Percentiles rank a stretch among this genome's conserved stretches.
Evolutionary conservation across 2,329 filamentous ascomycete genomes (phyloP).

Genomic region (Stagonosporopsis cucurbitacearum): DNA sequence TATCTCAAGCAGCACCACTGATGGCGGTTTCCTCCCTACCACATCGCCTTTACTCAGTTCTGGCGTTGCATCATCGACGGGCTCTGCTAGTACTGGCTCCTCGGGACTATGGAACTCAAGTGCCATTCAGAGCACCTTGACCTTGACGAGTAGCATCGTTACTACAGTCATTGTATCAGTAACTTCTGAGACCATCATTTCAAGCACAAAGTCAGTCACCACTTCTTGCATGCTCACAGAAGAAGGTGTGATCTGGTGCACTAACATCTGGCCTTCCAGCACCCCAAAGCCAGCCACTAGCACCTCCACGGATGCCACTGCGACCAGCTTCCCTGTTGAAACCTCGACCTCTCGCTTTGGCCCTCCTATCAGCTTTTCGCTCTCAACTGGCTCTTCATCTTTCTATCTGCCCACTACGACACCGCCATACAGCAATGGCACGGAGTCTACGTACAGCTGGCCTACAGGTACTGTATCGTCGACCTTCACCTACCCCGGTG

Average conservation of each 20-base stretch:
- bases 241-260: slow-evolving; percentile 2
- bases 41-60: slow-evolving; percentile 6
- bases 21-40: slow-evolving; percentile 6
- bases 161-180: slow-evolving; percentile 9
- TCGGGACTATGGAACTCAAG: slow-evolving; percentile 15
- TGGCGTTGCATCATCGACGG: slow-evolving; percentile 1
- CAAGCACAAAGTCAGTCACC: slow-evolving; percentile 21
- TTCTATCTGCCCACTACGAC: slow-evolving; percentile 6
- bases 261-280: slow-evolving; percentile 13
- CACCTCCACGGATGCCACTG: slow-evolving; percentile 28
- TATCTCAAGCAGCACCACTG: slow-evolving; percentile 14
- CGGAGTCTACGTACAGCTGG: not conserved
- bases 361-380: slow-evolving; percentile 2
- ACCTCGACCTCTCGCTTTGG: slow-evolving; percentile 12
- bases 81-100: not conserved
- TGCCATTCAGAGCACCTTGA: slow-evolving; percentile 1
- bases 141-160: slow-evolving; percentile 8
- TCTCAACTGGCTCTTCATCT: slow-evolving; percentile 3
- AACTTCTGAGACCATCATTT: not conserved
- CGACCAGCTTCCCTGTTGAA: slow-evolving; percentile 26
- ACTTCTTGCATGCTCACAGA: not conserved
- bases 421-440: slow-evolving; percentile 11
- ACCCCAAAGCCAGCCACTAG: slow-evolving; percentile 5
- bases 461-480: slow-evolving; percentile 2
- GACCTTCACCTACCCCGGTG: not conserved